Percentiles rank a stretch among this genome's conserved stretches.
These are phyloP conservation scores for Microglena sp. DNA, from an alignment of 139 green algal species.

Conservation along the genomic window DNA sequence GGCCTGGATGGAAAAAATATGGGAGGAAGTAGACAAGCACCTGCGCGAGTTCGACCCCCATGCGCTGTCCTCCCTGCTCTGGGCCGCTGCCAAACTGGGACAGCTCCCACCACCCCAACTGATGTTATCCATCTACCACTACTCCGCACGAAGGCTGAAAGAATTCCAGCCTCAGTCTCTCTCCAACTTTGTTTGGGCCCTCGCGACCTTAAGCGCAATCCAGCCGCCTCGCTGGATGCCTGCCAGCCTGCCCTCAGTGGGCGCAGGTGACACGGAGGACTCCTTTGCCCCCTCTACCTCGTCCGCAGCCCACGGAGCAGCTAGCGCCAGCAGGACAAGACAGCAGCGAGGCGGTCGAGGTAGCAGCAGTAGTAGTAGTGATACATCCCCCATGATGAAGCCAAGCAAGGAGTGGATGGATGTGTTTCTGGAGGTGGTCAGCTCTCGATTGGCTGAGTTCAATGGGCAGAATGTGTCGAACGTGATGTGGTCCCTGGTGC, in stretches of 20 bases:
- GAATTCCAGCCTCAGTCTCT: slow-evolving; percentile 5
- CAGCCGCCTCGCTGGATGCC: no score
- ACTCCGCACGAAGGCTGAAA: neutral
- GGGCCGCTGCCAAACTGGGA: slow-evolving; percentile 4
- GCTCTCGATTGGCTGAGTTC: neutral
- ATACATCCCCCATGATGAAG: no score
- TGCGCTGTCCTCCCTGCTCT: slow-evolving; percentile 8
- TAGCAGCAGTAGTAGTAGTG: no score
- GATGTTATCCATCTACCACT: slow-evolving; percentile 10
- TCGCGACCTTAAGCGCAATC: slow-evolving; percentile 5
- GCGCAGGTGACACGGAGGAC: no score
- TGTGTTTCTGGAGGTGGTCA: neutral
- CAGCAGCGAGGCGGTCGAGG: no score
- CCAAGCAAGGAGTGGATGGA: neutral
- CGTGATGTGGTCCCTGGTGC: slow-evolving; percentile 11
- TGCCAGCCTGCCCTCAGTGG: neutral
- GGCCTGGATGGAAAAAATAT: neutral
- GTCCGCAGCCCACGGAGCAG: no score
- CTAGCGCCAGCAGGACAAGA: no score
- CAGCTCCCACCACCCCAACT: slow-evolving; percentile 14
- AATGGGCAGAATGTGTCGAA: slow-evolving; percentile 11
- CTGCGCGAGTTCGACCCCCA: slow-evolving; percentile 7
- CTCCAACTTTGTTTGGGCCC: slow-evolving; percentile 8
- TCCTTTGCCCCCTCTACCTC: no score
- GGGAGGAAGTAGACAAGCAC: neutral